These are phyloP conservation scores for Sclerotinia minor DNA, from an alignment of 2,329 filamentous ascomycete species.

Conservation along the genomic window DNA sequence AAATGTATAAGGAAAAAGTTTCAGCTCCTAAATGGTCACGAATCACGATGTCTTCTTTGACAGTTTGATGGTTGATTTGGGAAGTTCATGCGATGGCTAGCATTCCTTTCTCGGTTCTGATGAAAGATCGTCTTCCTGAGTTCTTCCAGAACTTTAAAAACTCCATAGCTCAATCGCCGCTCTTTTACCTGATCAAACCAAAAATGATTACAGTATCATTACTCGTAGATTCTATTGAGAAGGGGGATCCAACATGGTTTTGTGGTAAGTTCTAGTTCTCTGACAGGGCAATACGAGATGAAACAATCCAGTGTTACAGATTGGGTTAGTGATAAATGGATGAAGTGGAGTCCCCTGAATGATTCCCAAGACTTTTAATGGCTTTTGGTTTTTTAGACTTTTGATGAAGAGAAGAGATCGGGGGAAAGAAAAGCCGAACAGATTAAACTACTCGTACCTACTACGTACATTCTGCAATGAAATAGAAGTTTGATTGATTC, in stretches of 20 bases:
- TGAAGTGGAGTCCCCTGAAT: not conserved
- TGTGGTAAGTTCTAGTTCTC: not conserved
- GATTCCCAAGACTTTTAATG: no score
- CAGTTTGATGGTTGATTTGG: no score
- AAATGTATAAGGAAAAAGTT: not conserved
- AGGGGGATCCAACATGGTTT: not conserved
- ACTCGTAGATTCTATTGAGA: not conserved
- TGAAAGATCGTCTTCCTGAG: not conserved
- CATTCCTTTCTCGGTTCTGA: not conserved
- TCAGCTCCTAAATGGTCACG: not conserved
- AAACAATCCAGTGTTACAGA: not conserved
- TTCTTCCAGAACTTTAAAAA: not conserved
- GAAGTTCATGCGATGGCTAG: no score
- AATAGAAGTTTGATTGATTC: no score
- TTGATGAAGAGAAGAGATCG: no score
- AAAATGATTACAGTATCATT: constrained; percentile 2
- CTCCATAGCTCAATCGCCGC: not conserved
- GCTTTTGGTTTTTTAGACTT: no score
- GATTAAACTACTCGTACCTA: no score
- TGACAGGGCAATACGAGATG: constrained; percentile 11
- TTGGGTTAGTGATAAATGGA: not conserved
- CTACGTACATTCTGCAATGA: no score
- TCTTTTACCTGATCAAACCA: not conserved
- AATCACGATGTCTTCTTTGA: no score
- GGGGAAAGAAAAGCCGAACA: no score